Evolutionary conservation across 208 protist genomes (phyloP), one percentile per base, ranked within the genome.

Genomic region (Crithidia expoeki): DNA sequence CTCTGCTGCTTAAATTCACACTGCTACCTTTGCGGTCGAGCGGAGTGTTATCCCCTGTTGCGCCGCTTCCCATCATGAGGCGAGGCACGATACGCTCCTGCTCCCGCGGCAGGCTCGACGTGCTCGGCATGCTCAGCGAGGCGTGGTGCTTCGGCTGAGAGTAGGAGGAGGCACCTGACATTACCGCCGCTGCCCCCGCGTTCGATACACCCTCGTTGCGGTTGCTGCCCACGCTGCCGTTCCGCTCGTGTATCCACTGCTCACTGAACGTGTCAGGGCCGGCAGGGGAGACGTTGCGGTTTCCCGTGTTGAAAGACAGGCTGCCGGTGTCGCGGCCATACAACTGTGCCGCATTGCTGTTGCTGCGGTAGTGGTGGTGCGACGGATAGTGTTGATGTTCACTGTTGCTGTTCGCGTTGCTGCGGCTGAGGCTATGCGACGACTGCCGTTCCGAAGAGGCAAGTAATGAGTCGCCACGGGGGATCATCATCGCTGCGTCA

Each of bases 21-120:
- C 57, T 49, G 36, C 64, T 60, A 19, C 17, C 57, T 36, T 76
- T 70, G 36, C 56, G 44, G 19, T 70, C 72, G 12, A 59, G 42
- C 11, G 72, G 56, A 1, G 64, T 58, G 14, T 58, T 25, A 16
- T 67, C 71, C 6, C 36, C 38, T 9, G 40, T 46, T 19, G 55
- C 52, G 17, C 19, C 33, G 28, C n/a, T 42, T 7, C 57, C 33
- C n/a, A 52, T 58, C 46, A 71, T 44, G 27, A 70, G 44, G n/a
- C 56, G 71, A 17, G 63, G 63, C 36, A 71, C 40, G 14, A 65
- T 23, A 0, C 34, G 71, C 47, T 58, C 63, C 17, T 12, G 55
- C 25, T 76, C 63, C 16, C 36, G 56, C 19, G 64, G 56, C 9
- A 53, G 36, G 46, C 63, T 70, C 17, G 56, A 40, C 3, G 10